Evolutionary conservation across 169 alveolate species (phyloP).

Genomic region (Perkinsus chesapeaki): DNA sequence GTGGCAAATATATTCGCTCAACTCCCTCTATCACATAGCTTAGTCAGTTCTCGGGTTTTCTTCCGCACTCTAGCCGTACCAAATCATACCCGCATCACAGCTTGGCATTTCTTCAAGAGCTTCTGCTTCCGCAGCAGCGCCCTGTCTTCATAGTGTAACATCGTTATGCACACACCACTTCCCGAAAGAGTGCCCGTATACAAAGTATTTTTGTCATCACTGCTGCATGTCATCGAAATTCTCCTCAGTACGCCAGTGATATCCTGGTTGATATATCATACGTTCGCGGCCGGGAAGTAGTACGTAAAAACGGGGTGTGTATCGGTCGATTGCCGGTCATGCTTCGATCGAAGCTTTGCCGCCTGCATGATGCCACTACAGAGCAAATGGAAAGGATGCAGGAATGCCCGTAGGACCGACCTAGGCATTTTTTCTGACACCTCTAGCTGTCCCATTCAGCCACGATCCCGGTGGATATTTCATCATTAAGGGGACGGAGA

Average conservation of each 20-base stretch:
- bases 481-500: constrained; percentile 96
- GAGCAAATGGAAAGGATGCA: constrained; percentile 56
- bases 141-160: too few species aligned
- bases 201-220: not conserved
- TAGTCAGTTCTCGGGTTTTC: too few species aligned
- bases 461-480: constrained; percentile 98
- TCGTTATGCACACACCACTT: too few species aligned
- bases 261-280: constrained; percentile 90
- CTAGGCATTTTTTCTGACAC: constrained; percentile 10
- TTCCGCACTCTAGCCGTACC: too few species aligned
- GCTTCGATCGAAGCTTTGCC: constrained; percentile 87
- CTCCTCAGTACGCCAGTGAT: not conserved
- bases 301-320: constrained; percentile 66
- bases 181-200: too few species aligned
- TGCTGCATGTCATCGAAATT: not conserved
- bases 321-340: constrained; percentile 94
- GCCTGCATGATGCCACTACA: constrained; percentile 47
- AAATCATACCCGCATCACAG: too few species aligned
- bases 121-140: too few species aligned
- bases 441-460: constrained; percentile 40
- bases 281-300: constrained; percentile 76
- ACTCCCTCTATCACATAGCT: too few species aligned
- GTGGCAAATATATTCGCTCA: too few species aligned
- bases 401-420: constrained; percentile 71
- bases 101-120: too few species aligned